phyloP scores from a whole-genome alignment of 2,329 filamentous ascomycete species.

The Trichophyton mentagrophytes region DNA sequence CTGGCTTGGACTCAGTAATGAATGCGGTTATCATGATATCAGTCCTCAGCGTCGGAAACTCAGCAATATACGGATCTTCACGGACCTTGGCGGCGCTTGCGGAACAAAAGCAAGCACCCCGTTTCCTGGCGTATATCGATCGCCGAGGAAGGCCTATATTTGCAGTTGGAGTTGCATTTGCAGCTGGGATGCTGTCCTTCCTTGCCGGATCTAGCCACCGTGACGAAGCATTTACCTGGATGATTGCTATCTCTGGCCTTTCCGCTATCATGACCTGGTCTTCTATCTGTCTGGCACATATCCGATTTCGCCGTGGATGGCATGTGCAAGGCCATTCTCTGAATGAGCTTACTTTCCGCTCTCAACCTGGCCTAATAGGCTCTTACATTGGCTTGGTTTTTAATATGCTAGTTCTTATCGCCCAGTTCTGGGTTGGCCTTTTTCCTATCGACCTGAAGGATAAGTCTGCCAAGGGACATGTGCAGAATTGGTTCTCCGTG shows the following conservation, averaged over 20 bases:
- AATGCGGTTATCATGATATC: constrained; percentile 66
- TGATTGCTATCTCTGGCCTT: constrained; percentile 35
- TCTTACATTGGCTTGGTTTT: constrained; percentile 51
- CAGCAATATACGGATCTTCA: constrained; percentile 49
- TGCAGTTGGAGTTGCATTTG: constrained; percentile 55
- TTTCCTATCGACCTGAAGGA: constrained; percentile 46
- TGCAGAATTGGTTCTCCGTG: constrained; percentile 35
- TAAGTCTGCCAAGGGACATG: constrained; percentile 33
- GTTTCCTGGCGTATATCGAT: constrained; percentile 56
- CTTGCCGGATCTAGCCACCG: constrained; percentile 54
- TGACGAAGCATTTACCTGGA: constrained; percentile 58
- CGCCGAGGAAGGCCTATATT: constrained; percentile 47
- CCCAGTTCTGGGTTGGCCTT: constrained; percentile 66
- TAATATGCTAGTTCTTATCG: constrained; percentile 54
- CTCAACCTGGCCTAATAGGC: constrained; percentile 41
- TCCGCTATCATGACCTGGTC: constrained; percentile 52
- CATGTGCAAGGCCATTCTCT: constrained; percentile 26
- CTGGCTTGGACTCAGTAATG: constrained; percentile 56
- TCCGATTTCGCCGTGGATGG: constrained; percentile 35
- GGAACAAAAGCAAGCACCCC: constrained; percentile 57
- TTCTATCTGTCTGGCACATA: constrained; percentile 35
- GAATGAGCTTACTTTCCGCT: constrained; percentile 30
- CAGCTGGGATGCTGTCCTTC: constrained; percentile 64
- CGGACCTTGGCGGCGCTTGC: constrained; percentile 66
- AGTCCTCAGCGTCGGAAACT: constrained; percentile 57